phyloP scores from a whole-genome alignment of 164 flowering plant genomes.

The Stephania japonica region DNA sequence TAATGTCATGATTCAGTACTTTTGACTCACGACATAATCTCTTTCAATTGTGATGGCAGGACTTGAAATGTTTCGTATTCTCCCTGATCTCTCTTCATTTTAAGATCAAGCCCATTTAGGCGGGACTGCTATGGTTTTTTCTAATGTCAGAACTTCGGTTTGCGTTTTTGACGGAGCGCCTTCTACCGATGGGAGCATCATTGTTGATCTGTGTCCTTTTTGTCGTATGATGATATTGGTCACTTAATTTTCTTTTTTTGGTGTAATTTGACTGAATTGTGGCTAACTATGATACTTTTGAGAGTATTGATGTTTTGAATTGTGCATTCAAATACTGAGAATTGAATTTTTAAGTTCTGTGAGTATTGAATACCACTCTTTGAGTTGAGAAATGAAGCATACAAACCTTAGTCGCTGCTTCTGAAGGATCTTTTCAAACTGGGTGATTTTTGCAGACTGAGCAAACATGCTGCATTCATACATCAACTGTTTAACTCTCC shows the following conservation, averaged over 20 bases:
- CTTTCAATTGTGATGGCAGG: neutral
- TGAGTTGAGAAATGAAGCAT: too few relatives aligned
- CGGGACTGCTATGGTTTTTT: neutral
- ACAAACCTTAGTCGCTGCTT: too few relatives aligned
- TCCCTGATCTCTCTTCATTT: slow-evolving; percentile 2
- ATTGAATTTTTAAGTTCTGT: neutral
- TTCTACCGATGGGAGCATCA: neutral
- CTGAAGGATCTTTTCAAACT: neutral
- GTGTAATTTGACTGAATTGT: neutral
- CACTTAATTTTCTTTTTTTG: neutral
- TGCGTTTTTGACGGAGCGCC: neutral
- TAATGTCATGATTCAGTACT: neutral
- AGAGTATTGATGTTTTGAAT: neutral
- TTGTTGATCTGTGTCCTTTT: neutral
- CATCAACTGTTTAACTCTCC: too few relatives aligned
- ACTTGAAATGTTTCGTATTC: slow-evolving; percentile 1
- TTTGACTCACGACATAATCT: neutral
- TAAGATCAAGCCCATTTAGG: slow-evolving; percentile 1
- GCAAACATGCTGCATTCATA: too few relatives aligned
- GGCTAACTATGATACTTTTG: neutral
- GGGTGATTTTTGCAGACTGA: neutral
- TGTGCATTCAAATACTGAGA: neutral
- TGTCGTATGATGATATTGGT: neutral
- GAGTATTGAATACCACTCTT: too few relatives aligned
- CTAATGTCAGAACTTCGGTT: neutral